These are phyloP conservation scores for Macrolepiota fuliginosa DNA, from an alignment of 768 basidiomycete genomes.

Conservation along the genomic window DNA sequence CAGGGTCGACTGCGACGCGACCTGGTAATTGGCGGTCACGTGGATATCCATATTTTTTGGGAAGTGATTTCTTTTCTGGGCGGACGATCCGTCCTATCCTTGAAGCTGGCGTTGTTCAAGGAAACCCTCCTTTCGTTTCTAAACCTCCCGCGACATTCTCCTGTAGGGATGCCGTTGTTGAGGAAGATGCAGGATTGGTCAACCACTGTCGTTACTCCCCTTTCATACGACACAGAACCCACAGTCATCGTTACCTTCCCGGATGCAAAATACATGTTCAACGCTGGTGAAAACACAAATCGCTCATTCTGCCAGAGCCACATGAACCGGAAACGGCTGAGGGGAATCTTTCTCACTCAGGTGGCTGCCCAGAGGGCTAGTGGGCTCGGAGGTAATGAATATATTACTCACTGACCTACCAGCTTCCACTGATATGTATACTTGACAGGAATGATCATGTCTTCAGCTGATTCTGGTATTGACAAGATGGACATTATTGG, in stretches of 20 bases:
- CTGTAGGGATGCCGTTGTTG: background rate
- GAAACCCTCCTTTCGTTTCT: no score
- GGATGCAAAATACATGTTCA: constrained; percentile 83
- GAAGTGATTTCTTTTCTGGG: background rate
- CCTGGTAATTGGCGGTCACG: background rate
- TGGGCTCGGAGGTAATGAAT: constrained; percentile 72
- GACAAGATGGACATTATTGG: constrained; percentile 61
- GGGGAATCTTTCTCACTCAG: constrained; percentile 71
- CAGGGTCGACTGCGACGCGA: background rate
- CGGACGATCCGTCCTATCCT: background rate
- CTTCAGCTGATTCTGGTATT: constrained; percentile 69
- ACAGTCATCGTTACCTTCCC: constrained; percentile 75
- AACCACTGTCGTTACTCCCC: constrained; percentile 52
- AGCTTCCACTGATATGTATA: background rate
- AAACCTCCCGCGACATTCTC: background rate
- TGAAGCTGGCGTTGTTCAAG: constrained; percentile 9
- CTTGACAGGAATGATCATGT: constrained; percentile 69
- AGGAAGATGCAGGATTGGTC: constrained; percentile 50
- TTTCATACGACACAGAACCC: constrained; percentile 79
- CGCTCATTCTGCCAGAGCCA: constrained; percentile 70
- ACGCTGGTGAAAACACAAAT: constrained; percentile 79
- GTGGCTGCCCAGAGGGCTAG: constrained; percentile 58
- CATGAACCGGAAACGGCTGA: constrained; percentile 63
- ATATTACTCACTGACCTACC: background rate
- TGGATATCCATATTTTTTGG: background rate